Percentiles rank a stretch among this genome's conserved stretches.
Conservation (phyloP, 1,284 basidiomycete genomes). For the Marasmius sp. region DNA sequence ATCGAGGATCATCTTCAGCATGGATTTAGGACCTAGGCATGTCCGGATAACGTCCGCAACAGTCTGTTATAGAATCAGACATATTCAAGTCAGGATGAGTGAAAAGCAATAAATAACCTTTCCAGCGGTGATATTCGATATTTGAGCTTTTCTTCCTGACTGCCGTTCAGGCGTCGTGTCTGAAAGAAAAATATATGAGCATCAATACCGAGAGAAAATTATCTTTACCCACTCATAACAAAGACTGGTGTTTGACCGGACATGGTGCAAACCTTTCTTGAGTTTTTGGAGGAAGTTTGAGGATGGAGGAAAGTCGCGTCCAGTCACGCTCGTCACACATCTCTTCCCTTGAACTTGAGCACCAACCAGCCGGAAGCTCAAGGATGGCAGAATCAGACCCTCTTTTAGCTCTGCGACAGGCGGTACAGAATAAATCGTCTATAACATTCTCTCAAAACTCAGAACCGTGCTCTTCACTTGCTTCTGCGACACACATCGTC, state of each 20-base stretch:
- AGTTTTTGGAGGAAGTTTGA: not conserved
- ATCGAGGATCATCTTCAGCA: conserved; percentile 99
- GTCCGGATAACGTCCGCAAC: conserved; percentile 99
- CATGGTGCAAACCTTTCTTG: conserved; percentile 24
- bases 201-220: not conserved
- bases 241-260: conserved; percentile 70
- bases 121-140: conserved; percentile 95
- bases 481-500: not conserved
- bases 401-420: not conserved
- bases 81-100: not conserved
- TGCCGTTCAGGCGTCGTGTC: conserved; percentile 94
- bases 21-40: conserved; percentile 95
- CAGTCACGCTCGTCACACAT: conserved; percentile 1
- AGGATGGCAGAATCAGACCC: conserved; percentile 6
- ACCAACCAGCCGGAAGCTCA: not conserved
- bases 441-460: not conserved
- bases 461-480: not conserved
- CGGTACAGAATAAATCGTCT: not conserved
- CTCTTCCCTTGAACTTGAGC: not conserved
- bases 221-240: conserved; percentile 59
- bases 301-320: conserved; percentile 2
- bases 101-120: conserved; percentile 59
- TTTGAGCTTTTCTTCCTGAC: conserved; percentile 93
- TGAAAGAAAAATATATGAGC: conserved; percentile 29
- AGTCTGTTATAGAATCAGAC: conserved; percentile 53